These are phyloP conservation scores for Fusarium pseudograminearum DNA, from an alignment of 2,329 filamentous ascomycete species.

Conservation along the genomic window DNA sequence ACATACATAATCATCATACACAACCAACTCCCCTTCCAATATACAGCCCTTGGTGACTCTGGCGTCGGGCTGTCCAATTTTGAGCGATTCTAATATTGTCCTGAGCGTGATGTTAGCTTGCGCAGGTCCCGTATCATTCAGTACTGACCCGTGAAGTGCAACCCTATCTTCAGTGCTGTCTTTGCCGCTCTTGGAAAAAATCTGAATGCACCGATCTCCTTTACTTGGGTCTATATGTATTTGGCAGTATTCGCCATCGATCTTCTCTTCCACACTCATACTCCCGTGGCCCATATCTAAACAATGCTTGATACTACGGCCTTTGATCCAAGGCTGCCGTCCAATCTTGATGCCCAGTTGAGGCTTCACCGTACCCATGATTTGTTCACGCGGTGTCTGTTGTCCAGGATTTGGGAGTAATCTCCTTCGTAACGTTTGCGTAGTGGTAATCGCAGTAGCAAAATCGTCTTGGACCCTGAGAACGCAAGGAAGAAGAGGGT, in stretches of 20 bases:
- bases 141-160: slow-evolving; percentile 66
- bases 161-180: slow-evolving; percentile 81
- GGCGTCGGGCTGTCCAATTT: slow-evolving; percentile 69
- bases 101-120: slow-evolving; percentile 47
- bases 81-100: slow-evolving; percentile 73
- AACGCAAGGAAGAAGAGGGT: slow-evolving; percentile 77
- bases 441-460: slow-evolving; percentile 66
- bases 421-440: slow-evolving; percentile 55
- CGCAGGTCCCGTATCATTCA: neutral
- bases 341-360: slow-evolving; percentile 72
- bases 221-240: slow-evolving; percentile 80
- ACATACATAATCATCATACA: slow-evolving; percentile 74
- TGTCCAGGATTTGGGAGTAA: slow-evolving; percentile 37
- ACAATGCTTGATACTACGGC: slow-evolving; percentile 79
- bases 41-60: slow-evolving; percentile 76
- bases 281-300: slow-evolving; percentile 70
- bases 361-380: slow-evolving; percentile 60
- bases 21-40: slow-evolving; percentile 84
- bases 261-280: slow-evolving; percentile 83
- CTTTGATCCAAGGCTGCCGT: slow-evolving; percentile 73
- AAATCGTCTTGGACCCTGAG: slow-evolving; percentile 79
- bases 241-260: slow-evolving; percentile 92
- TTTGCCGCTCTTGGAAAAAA: slow-evolving; percentile 93
- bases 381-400: slow-evolving; percentile 27
- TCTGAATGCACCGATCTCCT: slow-evolving; percentile 70